Conservation (phyloP, 2,329 filamentous ascomycete species). For the Monosporascus sp. region DNA sequence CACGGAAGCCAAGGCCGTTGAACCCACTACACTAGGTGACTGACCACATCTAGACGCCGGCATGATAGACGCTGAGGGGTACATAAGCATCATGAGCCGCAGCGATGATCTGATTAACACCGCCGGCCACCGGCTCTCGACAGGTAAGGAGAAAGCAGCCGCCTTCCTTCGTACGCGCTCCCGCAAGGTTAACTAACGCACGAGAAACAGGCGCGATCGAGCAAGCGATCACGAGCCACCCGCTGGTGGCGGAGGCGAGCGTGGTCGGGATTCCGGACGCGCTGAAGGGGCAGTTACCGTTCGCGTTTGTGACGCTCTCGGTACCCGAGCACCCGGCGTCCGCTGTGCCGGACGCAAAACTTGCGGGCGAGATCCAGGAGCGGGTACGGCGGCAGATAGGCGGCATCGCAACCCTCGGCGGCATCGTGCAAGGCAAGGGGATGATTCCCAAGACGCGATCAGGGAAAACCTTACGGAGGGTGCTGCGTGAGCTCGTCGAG, state of each 20-base stretch:
- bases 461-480: constrained; percentile 83
- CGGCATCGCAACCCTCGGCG: constrained; percentile 78
- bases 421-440: constrained; percentile 75
- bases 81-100: constrained; percentile 59
- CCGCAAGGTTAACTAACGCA: constrained; percentile 1
- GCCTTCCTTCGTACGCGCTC: no score
- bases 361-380: constrained; percentile 60
- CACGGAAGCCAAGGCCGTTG: not conserved
- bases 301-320: constrained; percentile 70
- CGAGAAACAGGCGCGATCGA: constrained; percentile 67
- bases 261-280: constrained; percentile 81
- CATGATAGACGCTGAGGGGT: constrained; percentile 71
- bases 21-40: constrained; percentile 1
- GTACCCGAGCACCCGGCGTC: constrained; percentile 42
- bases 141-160: constrained; percentile 47
- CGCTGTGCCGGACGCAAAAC: constrained; percentile 40
- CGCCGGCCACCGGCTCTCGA: constrained; percentile 86
- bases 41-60: constrained; percentile 58
- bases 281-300: constrained; percentile 85
- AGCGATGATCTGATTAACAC: constrained; percentile 91
- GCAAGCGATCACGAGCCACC: constrained; percentile 81
- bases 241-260: constrained; percentile 73
- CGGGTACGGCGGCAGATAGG: constrained; percentile 78
- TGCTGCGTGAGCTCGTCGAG: constrained; percentile 78
- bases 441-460: constrained; percentile 90